phyloP scores from a whole-genome alignment of 2,329 filamentous ascomycete genomes.

The Gaeumannomyces tritici region DNA sequence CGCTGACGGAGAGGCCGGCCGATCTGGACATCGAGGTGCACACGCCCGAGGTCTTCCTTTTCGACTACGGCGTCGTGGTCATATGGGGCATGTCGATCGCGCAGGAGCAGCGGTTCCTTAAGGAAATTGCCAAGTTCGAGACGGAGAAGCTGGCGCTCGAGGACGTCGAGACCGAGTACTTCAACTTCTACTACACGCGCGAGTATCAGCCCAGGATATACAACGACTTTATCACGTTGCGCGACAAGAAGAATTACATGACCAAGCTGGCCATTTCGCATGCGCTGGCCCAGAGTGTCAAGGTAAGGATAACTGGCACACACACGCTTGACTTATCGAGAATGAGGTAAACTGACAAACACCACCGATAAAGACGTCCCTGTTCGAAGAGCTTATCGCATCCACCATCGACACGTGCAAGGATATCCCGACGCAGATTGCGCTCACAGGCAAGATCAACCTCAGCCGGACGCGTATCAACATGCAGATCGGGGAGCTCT shows the following conservation, averaged over 20 bases:
- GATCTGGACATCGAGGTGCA: constrained; percentile 85
- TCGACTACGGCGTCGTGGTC: constrained; percentile 94
- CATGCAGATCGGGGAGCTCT: constrained; percentile 98
- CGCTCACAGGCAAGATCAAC: constrained; percentile 82
- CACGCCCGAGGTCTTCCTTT: constrained; percentile 90
- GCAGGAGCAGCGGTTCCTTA: constrained; percentile 84
- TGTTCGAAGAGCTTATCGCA: constrained; percentile 92
- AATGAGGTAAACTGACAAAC: background rate
- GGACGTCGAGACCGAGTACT: constrained; percentile 90
- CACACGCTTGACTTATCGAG: no score
- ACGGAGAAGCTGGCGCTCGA: constrained; percentile 79
- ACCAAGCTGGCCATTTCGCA: constrained; percentile 95
- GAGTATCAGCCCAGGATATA: constrained; percentile 98
- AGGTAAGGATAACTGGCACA: constrained; percentile 50
- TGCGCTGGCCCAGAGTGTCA: constrained; percentile 89
- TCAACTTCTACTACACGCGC: constrained; percentile 98
- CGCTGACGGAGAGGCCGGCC: constrained; percentile 19
- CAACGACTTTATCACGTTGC: constrained; percentile 95
- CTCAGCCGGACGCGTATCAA: constrained; percentile 87
- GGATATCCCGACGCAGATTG: constrained; percentile 87
- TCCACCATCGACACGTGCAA: constrained; percentile 91
- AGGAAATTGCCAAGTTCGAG: constrained; percentile 91
- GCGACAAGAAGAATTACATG: constrained; percentile 96
- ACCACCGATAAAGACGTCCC: constrained; percentile 57
- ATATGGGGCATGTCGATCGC: constrained; percentile 96